Percentiles rank a stretch among this genome's conserved stretches.
phyloP scores from a whole-genome alignment of 805 yeast species.

The Cyberlindnera nakhonratchasimensis region DNA sequence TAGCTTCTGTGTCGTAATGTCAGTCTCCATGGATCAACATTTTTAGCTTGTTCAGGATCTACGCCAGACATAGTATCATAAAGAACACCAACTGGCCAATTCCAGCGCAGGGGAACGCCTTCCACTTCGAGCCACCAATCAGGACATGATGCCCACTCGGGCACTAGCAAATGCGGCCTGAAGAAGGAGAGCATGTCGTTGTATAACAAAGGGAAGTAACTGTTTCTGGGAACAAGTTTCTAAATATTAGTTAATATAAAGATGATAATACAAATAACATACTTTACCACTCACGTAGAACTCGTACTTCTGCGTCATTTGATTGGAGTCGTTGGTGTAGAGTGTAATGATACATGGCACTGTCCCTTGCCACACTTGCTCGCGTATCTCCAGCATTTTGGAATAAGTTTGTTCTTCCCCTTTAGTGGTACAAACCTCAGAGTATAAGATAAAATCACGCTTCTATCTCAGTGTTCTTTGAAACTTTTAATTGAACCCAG shows the following conservation, averaged over 20 bases:
- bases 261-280: background rate
- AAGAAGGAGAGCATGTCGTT: constrained; percentile 38
- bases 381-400: constrained; percentile 33
- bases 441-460: too few species aligned
- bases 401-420: background rate
- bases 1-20: constrained; percentile 38
- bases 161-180: constrained; percentile 30
- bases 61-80: constrained; percentile 51
- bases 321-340: constrained; percentile 23
- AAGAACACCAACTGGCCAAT: constrained; percentile 67
- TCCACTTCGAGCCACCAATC: constrained; percentile 69
- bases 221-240: constrained; percentile 38
- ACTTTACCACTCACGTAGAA: constrained; percentile 9
- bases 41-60: constrained; percentile 28
- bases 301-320: constrained; percentile 14
- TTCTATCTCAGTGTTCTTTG: too few species aligned
- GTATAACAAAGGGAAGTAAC: constrained; percentile 48
- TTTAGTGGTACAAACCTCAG: too few species aligned
- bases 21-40: constrained; percentile 42
- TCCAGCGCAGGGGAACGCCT: constrained; percentile 63
- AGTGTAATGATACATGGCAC: constrained; percentile 42
- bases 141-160: constrained; percentile 22
- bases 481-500: too few species aligned
- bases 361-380: constrained; percentile 51
- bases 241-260: background rate